Conservation (phyloP, 768 basidiomycete genomes). For the Filobasidium wieringae region DNA sequence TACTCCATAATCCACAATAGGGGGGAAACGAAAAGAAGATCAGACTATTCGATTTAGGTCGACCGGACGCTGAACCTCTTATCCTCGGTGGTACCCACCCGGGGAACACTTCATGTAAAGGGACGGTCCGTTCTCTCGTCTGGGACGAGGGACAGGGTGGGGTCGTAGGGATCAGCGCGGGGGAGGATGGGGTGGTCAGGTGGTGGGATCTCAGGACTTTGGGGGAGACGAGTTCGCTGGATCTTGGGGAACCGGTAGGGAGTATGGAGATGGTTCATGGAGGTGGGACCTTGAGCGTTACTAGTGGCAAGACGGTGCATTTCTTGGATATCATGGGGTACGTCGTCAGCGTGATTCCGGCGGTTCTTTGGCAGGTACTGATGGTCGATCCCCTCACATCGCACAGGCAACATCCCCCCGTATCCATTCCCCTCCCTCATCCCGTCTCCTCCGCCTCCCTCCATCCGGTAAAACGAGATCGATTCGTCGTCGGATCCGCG, state of each 20-base stretch:
- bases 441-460: slow-evolving; percentile 88
- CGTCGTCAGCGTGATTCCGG: slow-evolving; percentile 4
- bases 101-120: slow-evolving; percentile 57
- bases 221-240: slow-evolving; percentile 55
- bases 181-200: slow-evolving; percentile 86
- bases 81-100: slow-evolving; percentile 52
- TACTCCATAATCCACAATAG: slow-evolving; percentile 42
- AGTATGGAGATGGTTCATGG: slow-evolving; percentile 80
- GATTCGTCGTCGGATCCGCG: slow-evolving; percentile 81
- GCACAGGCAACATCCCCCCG: slow-evolving; percentile 52
- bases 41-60: slow-evolving; percentile 76
- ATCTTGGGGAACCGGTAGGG: slow-evolving; percentile 67
- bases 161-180: slow-evolving; percentile 67
- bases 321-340: slow-evolving; percentile 56
- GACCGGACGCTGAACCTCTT: slow-evolving; percentile 77
- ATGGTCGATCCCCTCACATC: slow-evolving; percentile 29
- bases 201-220: slow-evolving; percentile 94
- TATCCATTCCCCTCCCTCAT: slow-evolving; percentile 68
- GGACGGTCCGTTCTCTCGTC: slow-evolving; percentile 80
- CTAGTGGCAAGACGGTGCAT: slow-evolving; percentile 80
- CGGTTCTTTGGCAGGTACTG: background rate
- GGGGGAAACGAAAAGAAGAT: slow-evolving; percentile 96
- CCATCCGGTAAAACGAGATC: slow-evolving; percentile 74
- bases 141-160: slow-evolving; percentile 69
- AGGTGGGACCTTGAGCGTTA: slow-evolving; percentile 74